These are phyloP conservation scores for Melocanna baccifera DNA, from an alignment of 176 grass and related monocot species.

Conservation along the genomic window DNA sequence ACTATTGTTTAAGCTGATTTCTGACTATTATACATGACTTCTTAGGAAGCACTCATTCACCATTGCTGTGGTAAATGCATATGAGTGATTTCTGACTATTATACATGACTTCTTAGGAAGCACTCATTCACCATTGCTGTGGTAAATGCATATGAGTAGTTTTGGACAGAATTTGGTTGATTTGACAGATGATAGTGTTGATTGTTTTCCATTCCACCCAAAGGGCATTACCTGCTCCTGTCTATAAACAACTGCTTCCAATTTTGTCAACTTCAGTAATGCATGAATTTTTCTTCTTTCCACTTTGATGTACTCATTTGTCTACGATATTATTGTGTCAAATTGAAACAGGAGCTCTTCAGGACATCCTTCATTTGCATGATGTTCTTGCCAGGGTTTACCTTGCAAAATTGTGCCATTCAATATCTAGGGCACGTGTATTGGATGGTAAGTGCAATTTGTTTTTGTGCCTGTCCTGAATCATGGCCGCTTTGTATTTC, in stretches of 20 bases:
- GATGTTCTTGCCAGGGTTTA: constrained; percentile 97
- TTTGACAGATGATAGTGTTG: not conserved
- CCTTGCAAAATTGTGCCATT: constrained; percentile 88
- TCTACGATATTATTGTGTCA: constrained; percentile 37
- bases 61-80: not conserved
- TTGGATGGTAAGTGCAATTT: constrained; percentile 70
- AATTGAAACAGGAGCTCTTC: constrained; percentile 82
- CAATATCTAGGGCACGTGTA: constrained; percentile 85
- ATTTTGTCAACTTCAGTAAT: constrained; percentile 13
- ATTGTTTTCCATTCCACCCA: not conserved
- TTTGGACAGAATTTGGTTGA: constrained; percentile 7
- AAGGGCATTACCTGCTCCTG: not conserved
- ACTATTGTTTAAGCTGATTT: not conserved
- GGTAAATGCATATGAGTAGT: not conserved
- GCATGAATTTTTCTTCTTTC: not conserved
- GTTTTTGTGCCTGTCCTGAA: constrained; percentile 23
- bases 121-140: not conserved
- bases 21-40: not conserved
- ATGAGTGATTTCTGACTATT: not conserved
- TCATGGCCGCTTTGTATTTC: constrained; percentile 6
- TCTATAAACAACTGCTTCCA: not conserved
- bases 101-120: not conserved
- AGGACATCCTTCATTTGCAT: constrained; percentile 98
- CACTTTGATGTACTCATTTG: constrained; percentile 35
- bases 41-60: not conserved